Conservation (phyloP, 352 stramenopile species). For the Thalassiosira sp. region DNA sequence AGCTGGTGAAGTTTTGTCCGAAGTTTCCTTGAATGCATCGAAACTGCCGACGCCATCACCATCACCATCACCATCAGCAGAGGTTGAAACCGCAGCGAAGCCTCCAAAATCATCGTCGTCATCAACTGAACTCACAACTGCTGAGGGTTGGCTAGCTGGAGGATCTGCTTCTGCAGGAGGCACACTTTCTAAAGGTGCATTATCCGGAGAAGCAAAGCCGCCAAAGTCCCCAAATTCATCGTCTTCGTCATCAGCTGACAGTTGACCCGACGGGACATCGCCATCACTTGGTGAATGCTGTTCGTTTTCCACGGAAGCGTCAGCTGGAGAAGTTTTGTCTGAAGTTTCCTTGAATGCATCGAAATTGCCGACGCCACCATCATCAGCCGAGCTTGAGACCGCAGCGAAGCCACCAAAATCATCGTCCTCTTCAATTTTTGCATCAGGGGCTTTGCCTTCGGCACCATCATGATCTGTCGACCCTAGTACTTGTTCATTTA, state of each 20-base stretch:
- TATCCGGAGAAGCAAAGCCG: constrained; percentile 5
- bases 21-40: constrained; percentile 7
- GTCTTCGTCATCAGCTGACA: background rate
- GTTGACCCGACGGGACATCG: background rate
- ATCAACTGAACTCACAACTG: background rate
- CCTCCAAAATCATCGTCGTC: constrained; percentile 2
- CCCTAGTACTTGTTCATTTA: no score
- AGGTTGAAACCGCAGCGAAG: background rate
- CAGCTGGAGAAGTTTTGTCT: background rate
- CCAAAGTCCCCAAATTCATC: constrained; percentile 6
- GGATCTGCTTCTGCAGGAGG: background rate
- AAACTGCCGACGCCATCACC: background rate
- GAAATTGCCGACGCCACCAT: background rate
- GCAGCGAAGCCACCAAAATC: constrained; percentile 25
- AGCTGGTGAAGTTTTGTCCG: background rate
- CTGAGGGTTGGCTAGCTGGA: no score
- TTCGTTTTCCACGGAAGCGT: background rate
- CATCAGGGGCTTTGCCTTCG: background rate
- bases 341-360: constrained; percentile 7
- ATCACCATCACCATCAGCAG: background rate
- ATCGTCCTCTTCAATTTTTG: constrained; percentile 9
- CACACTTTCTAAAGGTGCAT: background rate
- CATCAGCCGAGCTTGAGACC: background rate
- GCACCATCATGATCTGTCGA: background rate
- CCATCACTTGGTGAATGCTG: background rate